These are phyloP conservation scores for Fragosphaeria purpurea DNA, from an alignment of 2,329 filamentous ascomycete genomes.

Conservation along the genomic window DNA sequence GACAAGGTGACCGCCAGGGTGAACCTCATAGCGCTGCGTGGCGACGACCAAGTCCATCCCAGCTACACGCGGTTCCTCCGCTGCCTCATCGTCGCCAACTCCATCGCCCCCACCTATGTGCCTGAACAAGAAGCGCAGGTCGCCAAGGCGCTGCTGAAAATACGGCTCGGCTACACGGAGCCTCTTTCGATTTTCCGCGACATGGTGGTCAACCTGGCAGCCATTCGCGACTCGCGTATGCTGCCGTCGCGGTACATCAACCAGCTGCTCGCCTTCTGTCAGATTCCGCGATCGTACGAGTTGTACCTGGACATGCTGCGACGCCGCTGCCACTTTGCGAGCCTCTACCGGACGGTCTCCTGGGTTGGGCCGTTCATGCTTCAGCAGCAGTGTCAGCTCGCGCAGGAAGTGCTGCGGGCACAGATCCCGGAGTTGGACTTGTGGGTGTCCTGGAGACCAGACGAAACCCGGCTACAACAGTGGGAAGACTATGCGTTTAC, in stretches of 20 bases:
- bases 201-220: slow-evolving; percentile 2
- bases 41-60: neutral
- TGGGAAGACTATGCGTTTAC: slow-evolving; percentile 14
- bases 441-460: slow-evolving; percentile 14
- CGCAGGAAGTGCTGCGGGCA: slow-evolving; percentile 7
- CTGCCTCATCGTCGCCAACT: slow-evolving; percentile 4
- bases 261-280: slow-evolving; percentile 6
- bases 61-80: slow-evolving; percentile 7
- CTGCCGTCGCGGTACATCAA: slow-evolving; percentile 10
- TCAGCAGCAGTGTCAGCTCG: slow-evolving; percentile 30
- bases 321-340: neutral
- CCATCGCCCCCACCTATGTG: slow-evolving; percentile 4
- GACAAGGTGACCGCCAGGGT: neutral
- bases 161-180: slow-evolving; percentile 2
- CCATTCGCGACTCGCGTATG: slow-evolving; percentile 1
- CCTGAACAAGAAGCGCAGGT: neutral
- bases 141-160: neutral
- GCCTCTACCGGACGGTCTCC: slow-evolving; percentile 3
- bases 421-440: slow-evolving; percentile 9
- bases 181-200: slow-evolving; percentile 3
- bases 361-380: slow-evolving; percentile 4
- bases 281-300: slow-evolving; percentile 1
- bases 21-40: too few species aligned
- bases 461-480: slow-evolving; percentile 12
- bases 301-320: neutral